These are phyloP conservation scores for Coemansia sp. DNA, from an alignment of 192 early-diverging fungal species.

Conservation along the genomic window DNA sequence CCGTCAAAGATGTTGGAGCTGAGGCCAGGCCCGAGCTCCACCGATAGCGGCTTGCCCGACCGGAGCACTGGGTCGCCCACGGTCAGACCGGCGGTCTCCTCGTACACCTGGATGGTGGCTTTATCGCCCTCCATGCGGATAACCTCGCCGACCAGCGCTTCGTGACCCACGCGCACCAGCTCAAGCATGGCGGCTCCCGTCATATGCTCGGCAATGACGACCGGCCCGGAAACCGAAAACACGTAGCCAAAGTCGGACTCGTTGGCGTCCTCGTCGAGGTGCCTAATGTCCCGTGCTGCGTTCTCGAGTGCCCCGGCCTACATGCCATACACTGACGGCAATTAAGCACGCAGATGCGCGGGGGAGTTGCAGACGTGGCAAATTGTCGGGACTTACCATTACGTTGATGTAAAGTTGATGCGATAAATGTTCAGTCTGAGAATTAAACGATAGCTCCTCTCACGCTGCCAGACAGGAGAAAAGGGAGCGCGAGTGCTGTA, in stretches of 20 bases:
- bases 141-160: conserved; percentile 97
- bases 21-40: conserved; percentile 95
- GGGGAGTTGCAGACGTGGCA: not conserved
- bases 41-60: conserved; percentile 97
- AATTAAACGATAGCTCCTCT: not conserved
- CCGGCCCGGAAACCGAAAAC: conserved; percentile 97
- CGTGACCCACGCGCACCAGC: conserved; percentile 97
- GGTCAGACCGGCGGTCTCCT: conserved; percentile 97
- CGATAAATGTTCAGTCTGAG: not conserved
- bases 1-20: conserved; percentile 96
- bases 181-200: conserved; percentile 96
- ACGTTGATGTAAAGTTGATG: conserved; percentile 1
- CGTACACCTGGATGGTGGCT: conserved; percentile 99
- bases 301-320: conserved; percentile 91
- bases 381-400: not conserved
- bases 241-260: conserved; percentile 89
- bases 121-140: conserved; percentile 99
- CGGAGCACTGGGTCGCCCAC: conserved; percentile 98
- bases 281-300: conserved; percentile 74
- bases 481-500: not conserved
- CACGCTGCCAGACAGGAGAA: not conserved
- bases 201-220: conserved; percentile 99
- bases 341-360: not conserved
- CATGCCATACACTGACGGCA: not conserved
- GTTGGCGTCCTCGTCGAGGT: conserved; percentile 79